These are phyloP conservation scores for Solanum bukasovii DNA, from an alignment of 257 asterid genomes.

Conservation along the genomic window DNA sequence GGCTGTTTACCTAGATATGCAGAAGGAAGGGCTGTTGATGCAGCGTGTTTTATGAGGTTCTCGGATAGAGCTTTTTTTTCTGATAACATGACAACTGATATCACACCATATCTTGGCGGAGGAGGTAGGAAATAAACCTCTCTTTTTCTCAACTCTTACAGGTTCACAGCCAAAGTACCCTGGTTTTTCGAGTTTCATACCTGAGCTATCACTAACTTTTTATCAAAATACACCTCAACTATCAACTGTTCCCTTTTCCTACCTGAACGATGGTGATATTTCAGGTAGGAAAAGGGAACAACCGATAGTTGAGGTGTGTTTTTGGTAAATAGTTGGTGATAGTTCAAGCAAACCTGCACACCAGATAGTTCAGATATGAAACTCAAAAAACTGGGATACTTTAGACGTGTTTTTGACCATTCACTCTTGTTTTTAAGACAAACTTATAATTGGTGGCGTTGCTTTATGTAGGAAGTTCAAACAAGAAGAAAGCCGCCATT, in stretches of 20 bases:
- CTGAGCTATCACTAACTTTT: no score
- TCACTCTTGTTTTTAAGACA: no score
- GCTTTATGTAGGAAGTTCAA: constrained; percentile 42
- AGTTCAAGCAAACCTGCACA: no score
- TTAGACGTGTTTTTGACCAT: no score
- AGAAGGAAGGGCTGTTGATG: constrained; percentile 69
- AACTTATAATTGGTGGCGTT: background rate
- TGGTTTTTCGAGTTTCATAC: no score
- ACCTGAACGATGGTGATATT: no score
- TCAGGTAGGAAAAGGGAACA: no score
- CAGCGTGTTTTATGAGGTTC: constrained; percentile 68
- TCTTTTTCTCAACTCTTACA: background rate
- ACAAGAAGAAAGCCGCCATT: constrained; percentile 36
- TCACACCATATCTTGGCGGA: constrained; percentile 42
- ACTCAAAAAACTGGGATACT: fast-evolving
- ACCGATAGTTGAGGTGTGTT: no score
- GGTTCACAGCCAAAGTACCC: background rate
- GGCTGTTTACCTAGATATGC: constrained; percentile 51
- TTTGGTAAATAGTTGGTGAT: no score
- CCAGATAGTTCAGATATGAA: no score
- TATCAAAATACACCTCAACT: no score
- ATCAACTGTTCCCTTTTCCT: no score
- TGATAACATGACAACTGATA: constrained; percentile 42
- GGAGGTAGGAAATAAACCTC: constrained; percentile 5
- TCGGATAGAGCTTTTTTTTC: constrained; percentile 51